Base-by-base conservation (phyloP, 148 eudicot genomes). In the Oxyria digyna region DNA sequence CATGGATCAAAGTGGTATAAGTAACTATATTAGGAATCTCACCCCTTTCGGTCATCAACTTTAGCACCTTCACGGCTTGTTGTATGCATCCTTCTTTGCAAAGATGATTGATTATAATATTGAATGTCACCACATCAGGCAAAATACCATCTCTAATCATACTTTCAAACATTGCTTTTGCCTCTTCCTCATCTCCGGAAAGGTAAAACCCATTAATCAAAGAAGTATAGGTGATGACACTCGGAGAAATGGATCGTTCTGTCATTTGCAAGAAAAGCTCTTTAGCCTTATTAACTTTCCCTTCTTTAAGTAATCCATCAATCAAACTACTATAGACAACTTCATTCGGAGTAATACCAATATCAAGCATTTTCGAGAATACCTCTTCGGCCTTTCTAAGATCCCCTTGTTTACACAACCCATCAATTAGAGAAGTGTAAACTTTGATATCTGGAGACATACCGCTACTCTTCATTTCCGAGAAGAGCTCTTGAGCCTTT, bases 1-100 rank as follows among this genome's bases (percentile, higher is more conserved):
- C 52, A 4, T n/a, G 17, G 35, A 75, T 70, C 94, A 89, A n/a
- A n/a, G 23, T n/a, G 9, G 17, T 46, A 46, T 46, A 46, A 46
- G 52, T 46, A n/a, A 18, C 8, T 4, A 46, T 21, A n/a, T 46
- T 46, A 18, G 52, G 52, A 4, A 46, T 13, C 20, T 17, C 52
- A n/a, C 23, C 52, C 52, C 52, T 46, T 45, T 46, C 21, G 21
- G 8, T 46, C 52, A 46, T 46, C 52, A 46, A 46, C 52, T 46
- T n/a, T n/a, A 46, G 0, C 52, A 17, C 52, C 52, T 46, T 18
- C 23, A 46, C 23, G 0, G 52, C 52, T 46, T 46, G 21, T 0
- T 46, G 8, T 46, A 46, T n/a, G 1, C 52, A n/a, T 0, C 23
- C 52, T 46, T 46, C 52, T 23, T 46, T 46, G 52, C 23, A 46